Conservation (phyloP, 352 stramenopile genomes). For the Phytophthora citrophthora region DNA sequence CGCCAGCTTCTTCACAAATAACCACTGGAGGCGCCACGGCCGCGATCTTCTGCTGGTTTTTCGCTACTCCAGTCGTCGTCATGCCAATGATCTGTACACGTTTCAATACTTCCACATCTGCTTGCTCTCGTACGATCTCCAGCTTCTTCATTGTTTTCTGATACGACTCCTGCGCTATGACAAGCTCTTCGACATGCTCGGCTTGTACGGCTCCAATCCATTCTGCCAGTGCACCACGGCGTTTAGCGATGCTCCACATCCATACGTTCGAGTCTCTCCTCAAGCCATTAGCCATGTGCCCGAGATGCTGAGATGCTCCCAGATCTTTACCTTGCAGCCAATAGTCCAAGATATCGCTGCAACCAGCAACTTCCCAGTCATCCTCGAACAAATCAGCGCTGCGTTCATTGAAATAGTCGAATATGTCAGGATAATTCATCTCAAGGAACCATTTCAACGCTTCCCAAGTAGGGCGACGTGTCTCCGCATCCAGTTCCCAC, state of each 20-base stretch:
- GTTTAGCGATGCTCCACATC: constrained; percentile 35
- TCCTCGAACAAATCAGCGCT: constrained; percentile 29
- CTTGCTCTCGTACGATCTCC: constrained; percentile 33
- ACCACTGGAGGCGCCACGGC: constrained; percentile 69
- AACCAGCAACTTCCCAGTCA: constrained; percentile 43
- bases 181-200: constrained; percentile 28
- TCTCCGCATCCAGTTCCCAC: constrained; percentile 12
- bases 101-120: constrained; percentile 36
- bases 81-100: constrained; percentile 75
- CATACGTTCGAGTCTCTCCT: constrained; percentile 37
- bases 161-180: constrained; percentile 41
- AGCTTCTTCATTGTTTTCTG: constrained; percentile 37
- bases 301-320: constrained; percentile 2
- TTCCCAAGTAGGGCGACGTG: constrained; percentile 36
- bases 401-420: constrained; percentile 37
- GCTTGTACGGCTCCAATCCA: constrained; percentile 30
- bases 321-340: constrained; percentile 46
- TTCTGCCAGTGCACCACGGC: constrained; percentile 25
- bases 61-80: constrained; percentile 84
- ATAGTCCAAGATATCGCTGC: constrained; percentile 41
- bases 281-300: neutral
- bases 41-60: constrained; percentile 69
- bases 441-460: constrained; percentile 42
- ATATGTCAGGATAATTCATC: constrained; percentile 33
- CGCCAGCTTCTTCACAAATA: constrained; percentile 88